These are phyloP conservation scores for Raffaelea arxii DNA, from an alignment of 2,329 filamentous ascomycete species.

Conservation along the genomic window DNA sequence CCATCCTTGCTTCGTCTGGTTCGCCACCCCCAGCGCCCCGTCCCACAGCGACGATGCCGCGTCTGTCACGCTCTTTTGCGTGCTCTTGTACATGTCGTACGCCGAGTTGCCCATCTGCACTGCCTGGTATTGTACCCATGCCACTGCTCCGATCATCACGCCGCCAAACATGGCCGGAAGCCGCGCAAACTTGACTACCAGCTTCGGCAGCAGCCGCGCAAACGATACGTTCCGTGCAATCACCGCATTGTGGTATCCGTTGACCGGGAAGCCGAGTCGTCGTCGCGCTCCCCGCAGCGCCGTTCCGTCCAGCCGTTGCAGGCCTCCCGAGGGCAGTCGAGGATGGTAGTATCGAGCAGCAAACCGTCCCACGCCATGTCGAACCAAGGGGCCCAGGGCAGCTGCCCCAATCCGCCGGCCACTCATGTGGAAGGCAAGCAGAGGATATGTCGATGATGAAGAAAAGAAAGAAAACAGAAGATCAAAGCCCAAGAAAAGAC, in stretches of 20 bases:
- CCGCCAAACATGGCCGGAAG: constrained; percentile 89
- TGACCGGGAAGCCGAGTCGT: constrained; percentile 69
- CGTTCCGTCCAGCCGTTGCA: constrained; percentile 52
- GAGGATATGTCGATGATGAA: too few relatives aligned
- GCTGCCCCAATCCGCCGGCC: constrained; percentile 68
- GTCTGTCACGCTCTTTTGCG: constrained; percentile 59
- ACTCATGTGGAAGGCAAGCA: too few relatives aligned
- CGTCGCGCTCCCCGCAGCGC: constrained; percentile 50
- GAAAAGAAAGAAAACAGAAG: too few relatives aligned
- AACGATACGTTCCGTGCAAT: constrained; percentile 55
- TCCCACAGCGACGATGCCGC: constrained; percentile 63
- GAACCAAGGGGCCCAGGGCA: constrained; percentile 52
- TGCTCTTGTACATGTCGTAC: constrained; percentile 63
- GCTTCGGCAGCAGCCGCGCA: constrained; percentile 63
- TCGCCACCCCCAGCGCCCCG: constrained; percentile 63
- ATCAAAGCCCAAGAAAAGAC: too few relatives aligned
- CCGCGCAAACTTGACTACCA: constrained; percentile 81
- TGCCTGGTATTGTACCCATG: constrained; percentile 95
- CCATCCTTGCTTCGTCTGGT: constrained; percentile 74
- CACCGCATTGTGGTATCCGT: constrained; percentile 74
- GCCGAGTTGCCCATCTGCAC: constrained; percentile 71
- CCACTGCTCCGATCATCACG: constrained; percentile 73
- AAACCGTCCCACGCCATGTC: constrained; percentile 42
- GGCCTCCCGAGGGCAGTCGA: constrained; percentile 51
- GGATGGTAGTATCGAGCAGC: constrained; percentile 56